phyloP scores from a whole-genome alignment of 768 basidiomycete species.

The Tylopilus sp. region DNA sequence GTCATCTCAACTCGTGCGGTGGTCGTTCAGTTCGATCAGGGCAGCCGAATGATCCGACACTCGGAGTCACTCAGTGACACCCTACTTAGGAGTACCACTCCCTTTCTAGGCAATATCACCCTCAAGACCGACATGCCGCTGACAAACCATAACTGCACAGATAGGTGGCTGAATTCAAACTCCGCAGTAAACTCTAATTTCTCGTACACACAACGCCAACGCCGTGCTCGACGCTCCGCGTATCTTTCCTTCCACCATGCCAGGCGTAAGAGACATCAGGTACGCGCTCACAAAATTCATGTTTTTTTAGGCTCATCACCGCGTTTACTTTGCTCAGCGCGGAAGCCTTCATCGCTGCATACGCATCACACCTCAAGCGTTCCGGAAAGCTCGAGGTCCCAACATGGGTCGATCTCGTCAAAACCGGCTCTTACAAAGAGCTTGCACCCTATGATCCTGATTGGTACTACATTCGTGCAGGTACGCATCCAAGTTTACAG shows the following conservation, averaged over 20 bases:
- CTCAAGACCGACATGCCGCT: conserved; percentile 16
- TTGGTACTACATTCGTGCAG: conserved; percentile 99
- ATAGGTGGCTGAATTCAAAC: conserved; percentile 34
- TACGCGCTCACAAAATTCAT: conserved; percentile 23
- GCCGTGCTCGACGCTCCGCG: conserved; percentile 40
- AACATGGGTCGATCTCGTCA: conserved; percentile 97
- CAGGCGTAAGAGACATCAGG: conserved; percentile 82
- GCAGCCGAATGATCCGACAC: too few relatives aligned
- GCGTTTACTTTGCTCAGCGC: conserved; percentile 49
- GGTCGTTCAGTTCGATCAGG: too few relatives aligned
- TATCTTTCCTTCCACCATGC: conserved; percentile 52
- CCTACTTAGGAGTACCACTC: too few relatives aligned
- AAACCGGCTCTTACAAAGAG: conserved; percentile 97
- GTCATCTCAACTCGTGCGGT: background rate
- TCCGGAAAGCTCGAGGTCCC: conserved; percentile 99
- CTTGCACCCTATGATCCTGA: conserved; percentile 98
- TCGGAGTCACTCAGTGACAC: too few relatives aligned
- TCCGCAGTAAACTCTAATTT: conserved; percentile 32
- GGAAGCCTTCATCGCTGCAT: conserved; percentile 90
- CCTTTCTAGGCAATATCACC: too few relatives aligned
- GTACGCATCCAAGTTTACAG: conserved; percentile 44
- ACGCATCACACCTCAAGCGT: conserved; percentile 94
- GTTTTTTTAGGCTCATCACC: conserved; percentile 12
- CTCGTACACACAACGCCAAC: conserved; percentile 45
- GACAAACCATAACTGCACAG: conserved; percentile 45